A percentile compares a stretch with the other conserved stretches of the same genome.
Conservation (phyloP, 2,329 filamentous ascomycete species). For the Clonostachys rhizophaga region DNA sequence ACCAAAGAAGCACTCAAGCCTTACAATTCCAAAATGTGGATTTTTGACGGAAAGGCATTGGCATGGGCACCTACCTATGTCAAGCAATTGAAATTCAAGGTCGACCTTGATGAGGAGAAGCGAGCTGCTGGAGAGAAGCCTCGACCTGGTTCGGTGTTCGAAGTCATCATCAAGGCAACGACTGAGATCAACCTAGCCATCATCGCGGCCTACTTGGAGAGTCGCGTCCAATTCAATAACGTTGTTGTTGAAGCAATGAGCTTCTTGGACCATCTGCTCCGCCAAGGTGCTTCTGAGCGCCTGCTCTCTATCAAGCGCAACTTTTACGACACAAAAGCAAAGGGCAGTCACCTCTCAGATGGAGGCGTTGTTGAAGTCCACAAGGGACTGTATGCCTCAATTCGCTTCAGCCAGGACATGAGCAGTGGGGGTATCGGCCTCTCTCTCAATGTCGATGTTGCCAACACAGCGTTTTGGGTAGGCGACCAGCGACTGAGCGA, state of each 20-base stretch:
- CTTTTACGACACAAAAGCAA: conserved; percentile 62
- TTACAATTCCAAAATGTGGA: conserved; percentile 44
- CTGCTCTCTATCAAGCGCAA: conserved; percentile 74
- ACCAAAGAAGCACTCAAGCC: conserved; percentile 51
- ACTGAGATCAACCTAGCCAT: conserved; percentile 64
- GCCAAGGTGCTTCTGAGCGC: conserved; percentile 66
- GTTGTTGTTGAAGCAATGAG: conserved; percentile 76
- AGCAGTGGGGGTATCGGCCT: conserved; percentile 54
- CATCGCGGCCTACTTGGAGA: conserved; percentile 62
- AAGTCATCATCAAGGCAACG: conserved; percentile 59
- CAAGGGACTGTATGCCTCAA: conserved; percentile 85
- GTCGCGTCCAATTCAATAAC: conserved; percentile 56
- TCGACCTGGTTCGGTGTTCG: conserved; percentile 30
- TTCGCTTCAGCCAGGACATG: conserved; percentile 62
- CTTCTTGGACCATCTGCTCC: conserved; percentile 86
- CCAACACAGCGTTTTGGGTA: conserved; percentile 86
- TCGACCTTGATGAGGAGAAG: conserved; percentile 62
- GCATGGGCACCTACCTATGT: conserved; percentile 61
- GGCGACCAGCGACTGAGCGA: conserved; percentile 28
- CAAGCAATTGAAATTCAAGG: conserved; percentile 46
- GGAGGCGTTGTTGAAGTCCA: conserved; percentile 63
- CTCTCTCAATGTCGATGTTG: conserved; percentile 83
- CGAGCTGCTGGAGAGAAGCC: background rate
- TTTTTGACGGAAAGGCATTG: conserved; percentile 80
- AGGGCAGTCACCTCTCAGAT: conserved; percentile 50